A percentile compares a stretch with the other conserved stretches of the same genome.
phyloP scores from a whole-genome alignment of 2,329 filamentous ascomycete species.

The Cordyceps cateniannulata region DNA sequence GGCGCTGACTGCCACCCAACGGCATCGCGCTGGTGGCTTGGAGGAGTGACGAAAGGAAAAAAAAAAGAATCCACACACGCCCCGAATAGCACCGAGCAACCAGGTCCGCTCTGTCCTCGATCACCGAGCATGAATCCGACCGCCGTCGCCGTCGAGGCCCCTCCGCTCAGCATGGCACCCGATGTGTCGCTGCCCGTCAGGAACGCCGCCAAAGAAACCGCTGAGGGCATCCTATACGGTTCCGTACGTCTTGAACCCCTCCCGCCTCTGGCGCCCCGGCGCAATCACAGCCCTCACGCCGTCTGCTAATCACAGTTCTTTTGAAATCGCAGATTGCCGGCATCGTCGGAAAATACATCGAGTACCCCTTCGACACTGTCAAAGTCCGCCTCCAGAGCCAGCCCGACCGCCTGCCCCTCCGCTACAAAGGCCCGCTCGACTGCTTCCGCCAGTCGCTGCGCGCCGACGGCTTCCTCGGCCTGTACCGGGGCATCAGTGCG shows the following conservation, averaged over 20 bases:
- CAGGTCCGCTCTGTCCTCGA: constrained; percentile 13
- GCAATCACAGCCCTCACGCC: neutral
- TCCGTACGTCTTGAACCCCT: constrained; percentile 51
- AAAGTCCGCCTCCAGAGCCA: constrained; percentile 98
- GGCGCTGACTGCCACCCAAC: constrained; percentile 9
- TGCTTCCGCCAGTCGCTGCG: constrained; percentile 85
- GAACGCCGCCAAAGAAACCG: constrained; percentile 53
- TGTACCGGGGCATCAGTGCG: constrained; percentile 91
- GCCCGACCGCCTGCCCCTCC: constrained; percentile 72
- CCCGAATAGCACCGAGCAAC: neutral
- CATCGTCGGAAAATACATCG: constrained; percentile 88
- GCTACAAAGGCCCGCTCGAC: constrained; percentile 81
- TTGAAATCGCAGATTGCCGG: constrained; percentile 58
- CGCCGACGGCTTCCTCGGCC: constrained; percentile 68
- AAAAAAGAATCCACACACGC: neutral
- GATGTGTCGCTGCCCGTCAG: constrained; percentile 27
- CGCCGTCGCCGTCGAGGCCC: constrained; percentile 11
- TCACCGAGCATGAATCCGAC: constrained; percentile 17
- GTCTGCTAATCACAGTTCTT: neutral
- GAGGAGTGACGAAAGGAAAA: neutral
- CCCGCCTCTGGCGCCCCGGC: neutral
- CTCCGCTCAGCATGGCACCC: constrained; percentile 16
- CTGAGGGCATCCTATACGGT: constrained; percentile 84
- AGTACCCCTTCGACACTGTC: constrained; percentile 97
- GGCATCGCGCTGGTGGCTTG: constrained; percentile 11